Evolutionary conservation across 768 basidiomycete species (phyloP).

Genomic region (Podaxis sp.): DNA sequence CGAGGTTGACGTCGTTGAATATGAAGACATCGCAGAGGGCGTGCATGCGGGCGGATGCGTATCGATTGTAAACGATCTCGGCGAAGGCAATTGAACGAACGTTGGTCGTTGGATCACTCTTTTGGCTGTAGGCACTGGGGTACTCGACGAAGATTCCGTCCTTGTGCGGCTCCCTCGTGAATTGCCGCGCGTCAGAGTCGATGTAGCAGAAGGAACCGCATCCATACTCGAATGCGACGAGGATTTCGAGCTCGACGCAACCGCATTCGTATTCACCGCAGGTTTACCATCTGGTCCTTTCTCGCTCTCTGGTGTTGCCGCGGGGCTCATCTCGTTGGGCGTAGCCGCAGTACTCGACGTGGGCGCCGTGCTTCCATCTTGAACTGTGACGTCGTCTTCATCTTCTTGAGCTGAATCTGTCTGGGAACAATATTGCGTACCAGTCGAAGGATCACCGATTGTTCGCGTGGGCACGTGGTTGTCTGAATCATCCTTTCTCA

Average conservation of each 20-base stretch:
- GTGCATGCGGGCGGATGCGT: slow-evolving; percentile 22
- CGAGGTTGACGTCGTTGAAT: slow-evolving; percentile 23
- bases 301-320: slow-evolving; percentile 2
- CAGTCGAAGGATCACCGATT: slow-evolving; percentile 40
- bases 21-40: slow-evolving; percentile 23
- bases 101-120: slow-evolving; percentile 30
- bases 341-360: not conserved
- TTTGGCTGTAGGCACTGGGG: not conserved
- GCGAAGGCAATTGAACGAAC: slow-evolving; percentile 35
- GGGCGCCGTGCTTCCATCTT: slow-evolving; percentile 4
- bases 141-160: not conserved
- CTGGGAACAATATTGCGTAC: slow-evolving; percentile 26
- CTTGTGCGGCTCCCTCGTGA: not conserved
- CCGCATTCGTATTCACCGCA: not conserved
- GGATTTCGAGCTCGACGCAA: not conserved
- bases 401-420: slow-evolving; percentile 1
- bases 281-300: slow-evolving; percentile 2
- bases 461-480: slow-evolving; percentile 35
- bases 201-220: not conserved
- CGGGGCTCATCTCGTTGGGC: slow-evolving; percentile 3
- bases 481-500: slow-evolving; percentile 37
- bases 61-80: slow-evolving; percentile 30
- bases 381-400: slow-evolving; percentile 6
- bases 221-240: not conserved
- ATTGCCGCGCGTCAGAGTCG: not conserved